These are phyloP conservation scores for Vicia faba DNA, from an alignment of 306 rosid genomes.

Conservation along the genomic window DNA sequence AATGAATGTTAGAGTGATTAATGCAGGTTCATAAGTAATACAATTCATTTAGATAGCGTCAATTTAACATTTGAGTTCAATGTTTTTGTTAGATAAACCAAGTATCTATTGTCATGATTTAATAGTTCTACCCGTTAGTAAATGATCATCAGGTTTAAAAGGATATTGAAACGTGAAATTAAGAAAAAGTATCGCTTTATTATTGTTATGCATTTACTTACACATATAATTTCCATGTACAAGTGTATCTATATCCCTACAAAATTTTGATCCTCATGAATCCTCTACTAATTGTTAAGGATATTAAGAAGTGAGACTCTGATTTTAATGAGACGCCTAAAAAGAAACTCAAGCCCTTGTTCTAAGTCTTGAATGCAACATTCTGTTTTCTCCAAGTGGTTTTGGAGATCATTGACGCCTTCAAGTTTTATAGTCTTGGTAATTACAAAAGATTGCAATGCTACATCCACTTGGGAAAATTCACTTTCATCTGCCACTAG, in stretches of 20 bases:
- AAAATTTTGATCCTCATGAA: constrained; percentile 19
- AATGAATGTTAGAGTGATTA: too few species aligned
- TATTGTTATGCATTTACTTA: constrained; percentile 18
- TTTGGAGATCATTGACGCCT: constrained; percentile 16
- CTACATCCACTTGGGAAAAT: constrained; percentile 33
- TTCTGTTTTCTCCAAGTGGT: constrained; percentile 39
- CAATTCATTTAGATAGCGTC: too few species aligned
- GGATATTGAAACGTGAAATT: background rate
- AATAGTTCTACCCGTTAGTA: background rate
- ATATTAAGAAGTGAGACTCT: constrained; percentile 43
- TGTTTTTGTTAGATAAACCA: too few species aligned
- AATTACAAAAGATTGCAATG: constrained; percentile 26
- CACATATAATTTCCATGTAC: constrained; percentile 34
- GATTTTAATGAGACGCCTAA: constrained; percentile 42
- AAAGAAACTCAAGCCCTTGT: constrained; percentile 41
- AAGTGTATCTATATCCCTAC: constrained; percentile 16
- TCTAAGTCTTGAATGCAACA: constrained; percentile 39
- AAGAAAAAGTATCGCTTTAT: background rate
- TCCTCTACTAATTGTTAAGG: constrained; percentile 33
- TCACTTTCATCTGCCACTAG: constrained; percentile 27
- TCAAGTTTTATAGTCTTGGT: constrained; percentile 29
- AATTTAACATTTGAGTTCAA: too few species aligned
- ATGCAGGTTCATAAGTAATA: too few species aligned
- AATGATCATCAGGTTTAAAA: background rate
- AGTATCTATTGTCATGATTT: background rate